Evolutionary conservation across 2,329 filamentous ascomycete genomes (phyloP).

Genomic region (Lizonia empirigonia): DNA sequence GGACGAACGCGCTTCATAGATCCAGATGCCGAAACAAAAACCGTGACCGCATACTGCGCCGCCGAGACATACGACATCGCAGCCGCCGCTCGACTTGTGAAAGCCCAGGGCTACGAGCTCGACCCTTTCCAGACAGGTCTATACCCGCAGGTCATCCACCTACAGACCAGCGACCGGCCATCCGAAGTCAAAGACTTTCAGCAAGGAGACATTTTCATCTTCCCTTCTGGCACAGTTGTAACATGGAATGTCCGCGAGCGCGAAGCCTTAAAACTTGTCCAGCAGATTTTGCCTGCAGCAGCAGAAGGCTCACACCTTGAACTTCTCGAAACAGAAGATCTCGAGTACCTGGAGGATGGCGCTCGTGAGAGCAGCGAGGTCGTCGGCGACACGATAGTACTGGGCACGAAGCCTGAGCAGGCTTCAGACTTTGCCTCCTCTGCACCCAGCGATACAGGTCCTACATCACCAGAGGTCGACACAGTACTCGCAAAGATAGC

Average conservation of each 20-base stretch:
- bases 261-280: constrained; percentile 61
- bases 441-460: constrained; percentile 49
- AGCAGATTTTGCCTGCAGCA: constrained; percentile 74
- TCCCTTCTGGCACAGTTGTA: constrained; percentile 91
- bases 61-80: constrained; percentile 70
- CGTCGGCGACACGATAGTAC: constrained; percentile 83
- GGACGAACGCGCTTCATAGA: constrained; percentile 53
- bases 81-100: constrained; percentile 62
- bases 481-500: constrained; percentile 89
- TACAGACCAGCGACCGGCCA: constrained; percentile 53
- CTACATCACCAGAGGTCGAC: constrained; percentile 53
- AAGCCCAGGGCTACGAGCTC: constrained; percentile 64
- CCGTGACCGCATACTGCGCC: constrained; percentile 68
- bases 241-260: constrained; percentile 85
- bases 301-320: constrained; percentile 75
- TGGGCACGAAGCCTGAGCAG: constrained; percentile 70
- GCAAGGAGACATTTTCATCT: constrained; percentile 87
- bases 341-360: constrained; percentile 82
- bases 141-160: constrained; percentile 69
- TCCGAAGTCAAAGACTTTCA: constrained; percentile 55
- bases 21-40: constrained; percentile 55
- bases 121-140: constrained; percentile 67
- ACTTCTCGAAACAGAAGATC: constrained; percentile 81
- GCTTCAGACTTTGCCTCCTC: constrained; percentile 10
- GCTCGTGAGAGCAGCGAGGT: constrained; percentile 75